Conservation (phyloP, 1,284 basidiomycete genomes). For the Irpex rosettiformis region DNA sequence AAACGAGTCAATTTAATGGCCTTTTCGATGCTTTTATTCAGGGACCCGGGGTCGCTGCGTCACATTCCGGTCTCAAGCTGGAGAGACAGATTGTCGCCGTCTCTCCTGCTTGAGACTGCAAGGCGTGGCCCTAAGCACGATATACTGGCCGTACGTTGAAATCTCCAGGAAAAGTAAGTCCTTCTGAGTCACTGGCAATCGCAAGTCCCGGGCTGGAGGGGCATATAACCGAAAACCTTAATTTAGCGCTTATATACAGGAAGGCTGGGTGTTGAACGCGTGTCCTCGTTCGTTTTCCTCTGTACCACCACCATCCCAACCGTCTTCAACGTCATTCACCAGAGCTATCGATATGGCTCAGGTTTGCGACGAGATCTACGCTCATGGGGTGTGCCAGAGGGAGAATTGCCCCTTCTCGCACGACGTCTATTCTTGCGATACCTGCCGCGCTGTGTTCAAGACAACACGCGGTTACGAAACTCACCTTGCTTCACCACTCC, state of each 20-base stretch:
- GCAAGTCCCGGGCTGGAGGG: too few relatives aligned
- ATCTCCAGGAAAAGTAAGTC: too few relatives aligned
- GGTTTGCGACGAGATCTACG: neutral
- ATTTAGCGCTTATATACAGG: neutral
- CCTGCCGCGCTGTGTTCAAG: neutral
- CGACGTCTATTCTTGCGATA: neutral
- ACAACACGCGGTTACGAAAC: neutral
- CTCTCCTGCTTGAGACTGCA: too few relatives aligned
- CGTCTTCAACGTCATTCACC: neutral
- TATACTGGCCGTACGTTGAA: too few relatives aligned
- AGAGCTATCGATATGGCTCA: neutral
- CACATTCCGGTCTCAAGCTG: too few relatives aligned
- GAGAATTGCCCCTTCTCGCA: neutral
- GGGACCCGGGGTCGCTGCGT: too few relatives aligned
- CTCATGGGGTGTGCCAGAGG: neutral
- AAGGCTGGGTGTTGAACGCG: neutral
- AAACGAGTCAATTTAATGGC: too few relatives aligned
- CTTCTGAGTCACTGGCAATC: too few relatives aligned
- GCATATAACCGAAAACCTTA: neutral
- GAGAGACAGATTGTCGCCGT: too few relatives aligned
- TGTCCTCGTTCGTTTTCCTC: neutral
- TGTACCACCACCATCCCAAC: neutral
- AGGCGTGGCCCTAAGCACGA: too few relatives aligned
- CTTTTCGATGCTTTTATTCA: too few relatives aligned
- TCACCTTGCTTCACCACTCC: neutral